Evolutionary conservation across 305 asterid species (phyloP), one percentile per base, ranked within the genome.

Genomic region (Solanum aculeatissimum): DNA sequence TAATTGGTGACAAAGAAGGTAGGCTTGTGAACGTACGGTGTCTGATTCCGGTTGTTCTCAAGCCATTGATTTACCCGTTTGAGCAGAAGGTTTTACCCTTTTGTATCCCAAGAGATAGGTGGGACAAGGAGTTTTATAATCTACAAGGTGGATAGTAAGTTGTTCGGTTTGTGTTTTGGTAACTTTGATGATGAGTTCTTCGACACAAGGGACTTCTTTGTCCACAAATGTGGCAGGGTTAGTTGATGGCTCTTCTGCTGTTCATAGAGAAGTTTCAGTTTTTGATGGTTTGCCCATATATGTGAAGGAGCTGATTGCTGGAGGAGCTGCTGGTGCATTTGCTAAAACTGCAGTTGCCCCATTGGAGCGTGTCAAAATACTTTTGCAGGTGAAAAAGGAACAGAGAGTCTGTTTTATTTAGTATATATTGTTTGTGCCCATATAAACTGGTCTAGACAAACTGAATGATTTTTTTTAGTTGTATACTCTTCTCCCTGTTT

Each of bases 261-360:
- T 23, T 79, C 83, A 57, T 66, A 53, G 85, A 81, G 94, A 90
- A 72, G 90, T 89, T 82, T 89, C 89, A 32, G 91, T 84, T 86
- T 57, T 95, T 18, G 98, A 95, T 86, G 71, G 77, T 58, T 89
- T 97, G 86, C 99, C 98, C 18, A 86, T 92, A 18, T 97, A 92
- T 89, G 98, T 92, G 29, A 97, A 92, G 91, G 99, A 97, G 91
- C 88, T 97, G 85, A 95, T 97, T 87, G 98, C 98, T 83, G 99
- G 99, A 38, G 99, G 98, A 62, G 91, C 98, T 32, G 98, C 99
- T 66, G 98, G 98, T 51, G 99, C 94, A 19, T 74, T 95, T 84
- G 95, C 99, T 38, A 97, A 97, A 89, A 95, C 99, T 38, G 93
- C 91, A 2, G 97, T 97, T 89, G 98, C 99, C 81, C 99, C 99